Conservation (phyloP, 2,329 filamentous ascomycete species). For the Mollisiaceae sp. region DNA sequence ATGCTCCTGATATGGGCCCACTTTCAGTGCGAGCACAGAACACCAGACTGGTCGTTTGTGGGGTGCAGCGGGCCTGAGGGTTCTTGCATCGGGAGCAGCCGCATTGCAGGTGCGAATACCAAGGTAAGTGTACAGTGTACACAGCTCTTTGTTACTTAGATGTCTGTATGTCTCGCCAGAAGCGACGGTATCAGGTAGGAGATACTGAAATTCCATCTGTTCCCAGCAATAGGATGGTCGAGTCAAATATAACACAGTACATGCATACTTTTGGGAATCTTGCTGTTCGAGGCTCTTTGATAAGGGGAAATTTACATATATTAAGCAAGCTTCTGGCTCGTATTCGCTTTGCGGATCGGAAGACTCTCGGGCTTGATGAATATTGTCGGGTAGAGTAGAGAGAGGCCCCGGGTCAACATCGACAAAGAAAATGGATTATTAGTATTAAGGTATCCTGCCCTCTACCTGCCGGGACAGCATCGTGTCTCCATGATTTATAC, state of each 20-base stretch:
- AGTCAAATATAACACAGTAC: too few species aligned
- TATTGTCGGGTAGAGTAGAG: not conserved
- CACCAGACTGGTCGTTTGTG: not conserved
- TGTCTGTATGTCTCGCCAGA: not conserved
- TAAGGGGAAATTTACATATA: too few species aligned
- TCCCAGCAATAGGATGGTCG: too few species aligned
- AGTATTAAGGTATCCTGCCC: slow-evolving; percentile 33
- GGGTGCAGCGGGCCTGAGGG: not conserved
- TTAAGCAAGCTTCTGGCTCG: too few species aligned
- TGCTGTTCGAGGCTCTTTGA: too few species aligned
- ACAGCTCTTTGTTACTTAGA: not conserved
- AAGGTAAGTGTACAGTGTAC: too few species aligned
- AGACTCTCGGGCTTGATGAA: not conserved
- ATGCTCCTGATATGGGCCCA: not conserved
- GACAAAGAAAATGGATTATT: slow-evolving; percentile 24
- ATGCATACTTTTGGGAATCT: too few species aligned
- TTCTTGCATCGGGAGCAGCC: not conserved
- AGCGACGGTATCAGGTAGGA: not conserved
- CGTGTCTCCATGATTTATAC: slow-evolving; percentile 17
- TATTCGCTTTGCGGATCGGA: not conserved
- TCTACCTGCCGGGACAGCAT: slow-evolving; percentile 16
- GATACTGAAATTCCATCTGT: not conserved
- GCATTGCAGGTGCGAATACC: not conserved
- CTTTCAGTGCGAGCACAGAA: not conserved
- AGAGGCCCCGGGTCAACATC: not conserved